Evolutionary conservation across 129 eudicot genomes (phyloP).

Genomic region (Pulicaria dysenterica): DNA sequence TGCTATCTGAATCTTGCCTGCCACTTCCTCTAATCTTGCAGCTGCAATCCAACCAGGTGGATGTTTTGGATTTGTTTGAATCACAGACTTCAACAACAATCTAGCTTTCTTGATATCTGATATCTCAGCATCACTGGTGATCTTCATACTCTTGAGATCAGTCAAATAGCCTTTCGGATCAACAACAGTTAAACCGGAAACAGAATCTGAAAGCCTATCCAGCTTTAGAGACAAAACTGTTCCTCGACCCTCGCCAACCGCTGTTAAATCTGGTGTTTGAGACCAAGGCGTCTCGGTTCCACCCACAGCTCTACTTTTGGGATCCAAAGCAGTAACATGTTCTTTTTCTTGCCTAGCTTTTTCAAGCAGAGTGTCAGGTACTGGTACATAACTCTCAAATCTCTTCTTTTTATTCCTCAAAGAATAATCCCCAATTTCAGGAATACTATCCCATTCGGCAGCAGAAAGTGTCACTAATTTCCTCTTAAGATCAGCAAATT

Average conservation of each 20-base stretch:
- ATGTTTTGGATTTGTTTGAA: constrained; percentile 85
- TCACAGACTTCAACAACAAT: constrained; percentile 78
- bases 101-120: constrained; percentile 88
- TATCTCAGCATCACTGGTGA: constrained; percentile 94
- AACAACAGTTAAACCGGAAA: constrained; percentile 79
- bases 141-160: constrained; percentile 91
- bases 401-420: constrained; percentile 85
- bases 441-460: constrained; percentile 89
- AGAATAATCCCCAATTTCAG: constrained; percentile 93
- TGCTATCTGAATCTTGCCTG: constrained; percentile 76
- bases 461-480: constrained; percentile 61
- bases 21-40: constrained; percentile 88
- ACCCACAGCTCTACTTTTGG: constrained; percentile 84
- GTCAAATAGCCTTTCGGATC: constrained; percentile 96
- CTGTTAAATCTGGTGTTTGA: constrained; percentile 93
- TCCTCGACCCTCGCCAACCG: constrained; percentile 97
- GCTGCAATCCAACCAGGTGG: constrained; percentile 98
- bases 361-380: constrained; percentile 87
- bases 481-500: constrained; percentile 87
- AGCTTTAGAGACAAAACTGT: constrained; percentile 81
- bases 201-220: constrained; percentile 87
- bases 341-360: constrained; percentile 95
- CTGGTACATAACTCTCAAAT: constrained; percentile 88
- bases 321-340: constrained; percentile 85
- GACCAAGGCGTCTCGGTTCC: constrained; percentile 91